Evolutionary conservation across 257 asterid species (phyloP).

Genomic region (Verbascum thapsus): DNA sequence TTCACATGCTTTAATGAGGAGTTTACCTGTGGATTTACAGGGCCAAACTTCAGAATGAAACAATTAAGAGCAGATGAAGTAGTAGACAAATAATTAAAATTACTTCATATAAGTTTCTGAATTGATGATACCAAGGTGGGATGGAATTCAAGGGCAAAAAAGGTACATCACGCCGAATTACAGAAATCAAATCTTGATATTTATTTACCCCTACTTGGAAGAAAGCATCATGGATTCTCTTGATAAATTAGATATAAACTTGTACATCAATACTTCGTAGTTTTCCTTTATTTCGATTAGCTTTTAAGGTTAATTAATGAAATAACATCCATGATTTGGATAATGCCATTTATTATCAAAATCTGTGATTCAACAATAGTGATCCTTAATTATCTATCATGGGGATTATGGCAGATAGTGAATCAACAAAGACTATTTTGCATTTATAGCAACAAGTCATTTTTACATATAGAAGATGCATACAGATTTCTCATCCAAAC

Average conservation of each 20-base stretch:
- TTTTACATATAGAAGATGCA: neutral
- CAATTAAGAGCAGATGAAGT: constrained; percentile 20
- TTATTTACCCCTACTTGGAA: constrained; percentile 15
- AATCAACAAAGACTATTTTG: constrained; percentile 12
- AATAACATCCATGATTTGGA: constrained; percentile 21
- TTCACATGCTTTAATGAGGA: neutral
- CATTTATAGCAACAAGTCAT: neutral
- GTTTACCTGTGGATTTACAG: constrained; percentile 21
- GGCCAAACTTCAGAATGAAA: constrained; percentile 25
- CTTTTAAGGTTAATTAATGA: constrained; percentile 18
- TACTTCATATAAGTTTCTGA: constrained; percentile 9
- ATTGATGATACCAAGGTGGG: neutral
- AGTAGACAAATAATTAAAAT: constrained; percentile 2
- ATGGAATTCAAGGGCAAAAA: neutral
- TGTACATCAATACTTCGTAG: neutral
- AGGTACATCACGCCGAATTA: neutral
- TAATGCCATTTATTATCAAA: constrained; percentile 30
- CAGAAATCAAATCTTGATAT: neutral
- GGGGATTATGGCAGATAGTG: constrained; percentile 17
- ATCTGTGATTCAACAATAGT: constrained; percentile 27
- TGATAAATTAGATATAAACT: constrained; percentile 3
- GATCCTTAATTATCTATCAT: constrained; percentile 15
- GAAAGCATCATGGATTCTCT: constrained; percentile 8
- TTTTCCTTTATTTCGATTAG: constrained; percentile 5
- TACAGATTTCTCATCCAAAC: neutral